phyloP scores from a whole-genome alignment of 2,329 filamentous ascomycete genomes.

The Botrytis tulipae region DNA sequence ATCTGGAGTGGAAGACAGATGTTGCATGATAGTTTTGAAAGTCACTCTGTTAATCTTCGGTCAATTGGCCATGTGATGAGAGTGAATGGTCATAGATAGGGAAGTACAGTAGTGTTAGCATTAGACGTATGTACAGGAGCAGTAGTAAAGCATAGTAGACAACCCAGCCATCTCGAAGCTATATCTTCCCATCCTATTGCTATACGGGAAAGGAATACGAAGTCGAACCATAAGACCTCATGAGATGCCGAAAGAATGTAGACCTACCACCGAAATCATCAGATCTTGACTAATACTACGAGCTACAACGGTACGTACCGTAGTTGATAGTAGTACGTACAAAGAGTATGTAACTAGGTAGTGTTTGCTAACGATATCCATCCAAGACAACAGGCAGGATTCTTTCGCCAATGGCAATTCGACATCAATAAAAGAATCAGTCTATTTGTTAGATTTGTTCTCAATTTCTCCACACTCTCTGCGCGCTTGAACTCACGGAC shows the following conservation, averaged over 20 bases:
- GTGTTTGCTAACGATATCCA: constrained; percentile 6
- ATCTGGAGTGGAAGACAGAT: constrained; percentile 1
- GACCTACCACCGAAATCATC: neutral
- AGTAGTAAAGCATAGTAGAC: neutral
- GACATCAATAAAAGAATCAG: neutral
- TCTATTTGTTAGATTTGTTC: constrained; percentile 16
- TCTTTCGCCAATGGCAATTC: neutral
- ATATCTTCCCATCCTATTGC: neutral
- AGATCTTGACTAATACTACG: neutral
- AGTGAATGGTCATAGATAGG: neutral
- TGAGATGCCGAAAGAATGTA: neutral
- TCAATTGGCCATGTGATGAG: neutral
- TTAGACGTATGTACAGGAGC: neutral
- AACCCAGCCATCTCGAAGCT: neutral
- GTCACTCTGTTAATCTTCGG: constrained; percentile 13
- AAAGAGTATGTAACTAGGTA: neutral
- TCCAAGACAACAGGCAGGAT: neutral
- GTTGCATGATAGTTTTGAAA: neutral
- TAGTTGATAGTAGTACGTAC: neutral
- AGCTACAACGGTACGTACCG: neutral
- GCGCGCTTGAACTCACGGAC: constrained; percentile 15
- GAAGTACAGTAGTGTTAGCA: neutral
- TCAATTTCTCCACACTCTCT: constrained; percentile 19
- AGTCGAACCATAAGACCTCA: neutral
- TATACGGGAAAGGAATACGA: neutral